phyloP scores from a whole-genome alignment of 2,329 filamentous ascomycete genomes.

The Fusarium nodosum region DNA sequence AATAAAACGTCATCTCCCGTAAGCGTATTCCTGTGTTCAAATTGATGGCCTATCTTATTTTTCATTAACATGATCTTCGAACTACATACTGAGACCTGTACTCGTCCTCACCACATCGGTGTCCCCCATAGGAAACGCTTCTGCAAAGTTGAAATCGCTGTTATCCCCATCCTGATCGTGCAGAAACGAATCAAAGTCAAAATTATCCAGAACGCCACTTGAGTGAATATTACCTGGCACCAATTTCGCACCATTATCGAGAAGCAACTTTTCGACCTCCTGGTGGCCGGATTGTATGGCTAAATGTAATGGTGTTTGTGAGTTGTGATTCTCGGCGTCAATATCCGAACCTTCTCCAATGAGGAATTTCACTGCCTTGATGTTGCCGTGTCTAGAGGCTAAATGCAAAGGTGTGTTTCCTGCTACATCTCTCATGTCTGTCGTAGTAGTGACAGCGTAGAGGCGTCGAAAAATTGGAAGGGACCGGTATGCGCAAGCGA shows the following conservation, averaged over 20 bases:
- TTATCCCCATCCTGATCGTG: not conserved
- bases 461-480: not conserved
- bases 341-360: not conserved
- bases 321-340: too few relatives aligned
- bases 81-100: too few relatives aligned
- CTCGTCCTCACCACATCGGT: too few relatives aligned
- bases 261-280: not conserved
- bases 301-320: not conserved
- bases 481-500: fast-evolving
- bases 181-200: not conserved
- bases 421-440: fast-evolving
- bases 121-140: not conserved
- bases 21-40: too few relatives aligned
- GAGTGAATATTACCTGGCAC: not conserved
- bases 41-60: too few relatives aligned
- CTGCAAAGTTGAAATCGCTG: too few relatives aligned
- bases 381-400: not conserved
- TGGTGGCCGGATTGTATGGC: too few relatives aligned
- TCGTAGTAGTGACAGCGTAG: not conserved
- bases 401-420: not conserved
- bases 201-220: not conserved
- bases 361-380: too few relatives aligned
- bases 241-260: not conserved
- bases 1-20: too few relatives aligned
- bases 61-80: too few relatives aligned